Evolutionary conservation across 768 basidiomycete species (phyloP).

Genomic region (Boletus sensibilis): DNA sequence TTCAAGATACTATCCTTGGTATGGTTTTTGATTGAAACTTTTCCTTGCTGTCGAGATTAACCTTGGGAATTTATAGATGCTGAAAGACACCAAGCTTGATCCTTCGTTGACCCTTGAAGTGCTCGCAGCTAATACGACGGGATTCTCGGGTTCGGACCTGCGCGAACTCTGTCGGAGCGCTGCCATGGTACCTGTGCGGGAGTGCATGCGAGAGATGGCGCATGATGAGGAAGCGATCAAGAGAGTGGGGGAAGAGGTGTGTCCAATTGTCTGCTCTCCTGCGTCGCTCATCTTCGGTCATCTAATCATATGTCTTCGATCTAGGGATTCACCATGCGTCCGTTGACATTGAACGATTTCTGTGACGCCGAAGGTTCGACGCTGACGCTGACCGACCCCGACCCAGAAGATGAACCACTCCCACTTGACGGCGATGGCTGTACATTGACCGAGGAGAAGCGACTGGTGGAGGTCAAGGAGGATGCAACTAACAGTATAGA

Average conservation of each 20-base stretch:
- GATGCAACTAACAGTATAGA: background rate
- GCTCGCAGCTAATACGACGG: conserved; percentile 69
- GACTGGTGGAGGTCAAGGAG: conserved; percentile 2
- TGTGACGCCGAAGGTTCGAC: conserved; percentile 39
- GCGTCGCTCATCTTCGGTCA: background rate
- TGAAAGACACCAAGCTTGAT: conserved; percentile 70
- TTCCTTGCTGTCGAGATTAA: background rate
- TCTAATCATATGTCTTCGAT: background rate
- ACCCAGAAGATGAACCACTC: conserved; percentile 31
- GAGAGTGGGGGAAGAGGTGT: conserved; percentile 43
- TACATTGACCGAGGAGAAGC: background rate
- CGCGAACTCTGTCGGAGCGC: conserved; percentile 91
- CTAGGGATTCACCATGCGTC: conserved; percentile 77
- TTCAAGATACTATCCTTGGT: conserved; percentile 82
- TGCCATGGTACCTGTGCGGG: conserved; percentile 89
- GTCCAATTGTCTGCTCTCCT: background rate
- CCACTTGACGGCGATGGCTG: background rate
- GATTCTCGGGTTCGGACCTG: conserved; percentile 86
- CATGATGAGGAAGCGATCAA: conserved; percentile 49
- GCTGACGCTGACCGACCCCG: conserved; percentile 22
- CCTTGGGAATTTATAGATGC: conserved; percentile 55
- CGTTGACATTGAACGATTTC: conserved; percentile 72
- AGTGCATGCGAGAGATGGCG: conserved; percentile 62
- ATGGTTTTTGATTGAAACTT: conserved; percentile 16
- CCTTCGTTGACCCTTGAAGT: conserved; percentile 56